Conservation (phyloP, 805 yeast genomes). For the Saturnispora kantuleensis region DNA sequence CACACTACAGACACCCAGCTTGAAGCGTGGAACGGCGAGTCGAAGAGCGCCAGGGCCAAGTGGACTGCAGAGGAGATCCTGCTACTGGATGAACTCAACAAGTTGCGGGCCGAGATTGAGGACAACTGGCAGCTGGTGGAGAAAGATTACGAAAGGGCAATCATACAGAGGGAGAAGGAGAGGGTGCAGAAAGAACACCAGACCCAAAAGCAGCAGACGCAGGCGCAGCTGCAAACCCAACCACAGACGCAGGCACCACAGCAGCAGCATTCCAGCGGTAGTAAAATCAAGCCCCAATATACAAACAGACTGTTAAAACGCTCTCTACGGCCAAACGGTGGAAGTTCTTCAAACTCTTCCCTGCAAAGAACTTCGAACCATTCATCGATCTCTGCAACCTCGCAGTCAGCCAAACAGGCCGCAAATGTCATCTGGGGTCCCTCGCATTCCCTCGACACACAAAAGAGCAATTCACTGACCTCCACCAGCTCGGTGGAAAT, state of each 20-base stretch:
- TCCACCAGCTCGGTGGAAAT: conserved; percentile 9
- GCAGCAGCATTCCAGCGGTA: background rate
- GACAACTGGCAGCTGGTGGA: conserved; percentile 6
- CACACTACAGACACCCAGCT: conserved; percentile 40
- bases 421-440: conserved; percentile 32
- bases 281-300: conserved; percentile 7
- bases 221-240: conserved; percentile 20
- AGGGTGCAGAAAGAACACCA: conserved; percentile 11
- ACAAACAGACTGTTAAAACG: conserved; percentile 4
- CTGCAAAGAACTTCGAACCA: background rate
- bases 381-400: conserved; percentile 3
- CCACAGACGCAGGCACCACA: conserved; percentile 10
- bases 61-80: conserved; percentile 38
- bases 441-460: conserved; percentile 19
- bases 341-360: conserved; percentile 5
- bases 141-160: conserved; percentile 5
- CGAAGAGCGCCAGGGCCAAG: conserved; percentile 16
- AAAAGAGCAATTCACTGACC: conserved; percentile 18
- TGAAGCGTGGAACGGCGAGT: conserved; percentile 39
- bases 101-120: conserved; percentile 13
- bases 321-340: conserved; percentile 5
- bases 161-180: background rate
- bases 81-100: conserved; percentile 28
- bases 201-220: conserved; percentile 7
- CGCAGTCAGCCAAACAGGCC: conserved; percentile 26